Percentiles rank a stretch among this genome's conserved stretches.
phyloP scores from a whole-genome alignment of 75 land plant species.

The Chamaecyparis obtusa region DNA sequence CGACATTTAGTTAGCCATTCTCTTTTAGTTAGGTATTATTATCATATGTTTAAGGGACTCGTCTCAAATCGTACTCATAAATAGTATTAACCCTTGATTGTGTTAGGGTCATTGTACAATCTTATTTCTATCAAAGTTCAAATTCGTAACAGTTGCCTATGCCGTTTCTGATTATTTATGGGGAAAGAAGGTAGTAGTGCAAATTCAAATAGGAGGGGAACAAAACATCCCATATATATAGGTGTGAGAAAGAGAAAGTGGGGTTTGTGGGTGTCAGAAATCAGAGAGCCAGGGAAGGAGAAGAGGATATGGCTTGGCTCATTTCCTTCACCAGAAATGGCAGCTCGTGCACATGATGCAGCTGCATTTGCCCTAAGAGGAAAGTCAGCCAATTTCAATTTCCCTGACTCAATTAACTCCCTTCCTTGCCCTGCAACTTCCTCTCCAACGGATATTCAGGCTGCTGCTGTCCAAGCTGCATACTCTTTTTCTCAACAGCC shows the following conservation, averaged over 20 bases:
- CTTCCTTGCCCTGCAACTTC: conserved; percentile 1
- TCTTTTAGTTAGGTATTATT: too few relatives aligned
- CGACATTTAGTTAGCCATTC: too few relatives aligned
- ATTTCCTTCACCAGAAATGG: conserved; percentile 39
- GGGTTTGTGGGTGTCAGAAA: conserved; percentile 49
- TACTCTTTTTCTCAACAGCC: not conserved
- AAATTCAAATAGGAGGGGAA: not conserved
- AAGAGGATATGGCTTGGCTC: conserved; percentile 44
- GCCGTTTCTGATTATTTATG: not conserved
- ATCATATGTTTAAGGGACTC: too few relatives aligned
- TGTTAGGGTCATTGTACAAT: too few relatives aligned
- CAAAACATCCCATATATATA: conserved; percentile 26
- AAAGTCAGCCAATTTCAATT: conserved; percentile 28
- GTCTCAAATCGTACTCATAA: too few relatives aligned
- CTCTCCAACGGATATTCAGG: conserved; percentile 26
- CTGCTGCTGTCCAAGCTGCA: conserved; percentile 30
- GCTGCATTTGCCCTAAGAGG: conserved; percentile 36
- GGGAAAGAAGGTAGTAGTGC: not conserved
- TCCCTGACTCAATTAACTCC: conserved; percentile 20
- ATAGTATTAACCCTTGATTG: too few relatives aligned
- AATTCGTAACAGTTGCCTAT: too few relatives aligned
- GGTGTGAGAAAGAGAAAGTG: conserved; percentile 38
- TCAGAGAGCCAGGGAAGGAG: conserved; percentile 38
- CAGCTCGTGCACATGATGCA: conserved; percentile 43
- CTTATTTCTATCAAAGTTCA: too few relatives aligned